Evolutionary conservation across 345 rosid genomes (phyloP).

Genomic region (Mercurialis annua): DNA sequence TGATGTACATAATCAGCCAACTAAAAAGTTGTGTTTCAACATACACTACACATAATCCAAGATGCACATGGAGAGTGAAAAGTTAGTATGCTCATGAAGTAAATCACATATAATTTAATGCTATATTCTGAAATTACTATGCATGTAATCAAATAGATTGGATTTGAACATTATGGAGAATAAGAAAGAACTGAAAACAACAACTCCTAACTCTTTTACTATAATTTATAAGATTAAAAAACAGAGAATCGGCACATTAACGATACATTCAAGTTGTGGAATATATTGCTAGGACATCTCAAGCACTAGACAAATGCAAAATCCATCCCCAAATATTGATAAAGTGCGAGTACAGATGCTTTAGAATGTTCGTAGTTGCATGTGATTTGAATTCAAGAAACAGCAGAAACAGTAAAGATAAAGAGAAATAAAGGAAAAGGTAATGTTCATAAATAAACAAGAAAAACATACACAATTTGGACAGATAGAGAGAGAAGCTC

Average conservation of each 20-base stretch:
- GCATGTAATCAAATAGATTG: background rate
- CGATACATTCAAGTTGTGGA: constrained; percentile 22
- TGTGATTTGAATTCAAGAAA: constrained; percentile 33
- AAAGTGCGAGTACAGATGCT: constrained; percentile 43
- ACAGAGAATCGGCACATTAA: constrained; percentile 30
- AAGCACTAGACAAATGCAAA: constrained; percentile 21
- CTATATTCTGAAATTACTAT: too few species aligned
- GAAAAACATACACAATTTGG: constrained; percentile 10
- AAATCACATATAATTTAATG: background rate
- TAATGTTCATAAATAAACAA: constrained; percentile 24
- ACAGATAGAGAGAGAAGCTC: constrained; percentile 12
- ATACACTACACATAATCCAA: background rate
- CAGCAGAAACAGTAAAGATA: constrained; percentile 24
- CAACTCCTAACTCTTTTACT: constrained; percentile 17
- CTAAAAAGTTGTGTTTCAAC: too few species aligned
- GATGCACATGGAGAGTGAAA: background rate
- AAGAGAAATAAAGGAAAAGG: constrained; percentile 35
- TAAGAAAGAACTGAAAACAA: constrained; percentile 22
- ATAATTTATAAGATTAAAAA: constrained; percentile 21
- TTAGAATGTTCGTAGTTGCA: constrained; percentile 53
- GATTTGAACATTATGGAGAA: constrained; percentile 2
- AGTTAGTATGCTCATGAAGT: background rate
- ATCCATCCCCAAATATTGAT: constrained; percentile 9
- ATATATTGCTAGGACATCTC: constrained; percentile 21
- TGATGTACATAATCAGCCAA: background rate